Evolutionary conservation across 805 yeast genomes (phyloP).

Genomic region (Ogataea angusta): DNA sequence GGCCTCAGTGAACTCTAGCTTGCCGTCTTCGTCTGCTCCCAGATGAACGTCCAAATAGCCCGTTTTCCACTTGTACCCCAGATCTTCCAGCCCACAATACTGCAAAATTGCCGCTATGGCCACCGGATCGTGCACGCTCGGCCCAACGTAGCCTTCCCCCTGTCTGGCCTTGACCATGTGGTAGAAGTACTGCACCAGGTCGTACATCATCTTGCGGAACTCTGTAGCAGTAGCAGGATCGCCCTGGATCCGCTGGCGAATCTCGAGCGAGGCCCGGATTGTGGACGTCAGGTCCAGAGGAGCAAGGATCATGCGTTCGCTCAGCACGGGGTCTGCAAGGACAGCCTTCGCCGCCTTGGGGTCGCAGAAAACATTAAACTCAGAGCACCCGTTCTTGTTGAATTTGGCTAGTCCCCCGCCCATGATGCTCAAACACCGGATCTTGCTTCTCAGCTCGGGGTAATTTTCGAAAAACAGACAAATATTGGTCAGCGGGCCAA

Average conservation of each 20-base stretch:
- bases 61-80: slow-evolving; percentile 21
- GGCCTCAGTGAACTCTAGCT: slow-evolving; percentile 16
- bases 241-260: slow-evolving; percentile 39
- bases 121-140: slow-evolving; percentile 80
- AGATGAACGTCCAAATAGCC: slow-evolving; percentile 17
- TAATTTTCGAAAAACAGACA: slow-evolving; percentile 50
- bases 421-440: slow-evolving; percentile 64
- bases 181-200: slow-evolving; percentile 50
- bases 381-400: slow-evolving; percentile 44
- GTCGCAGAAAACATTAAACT: slow-evolving; percentile 74
- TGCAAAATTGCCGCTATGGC: slow-evolving; percentile 61
- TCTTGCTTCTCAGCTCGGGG: slow-evolving; percentile 50
- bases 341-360: slow-evolving; percentile 69
- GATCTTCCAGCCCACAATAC: slow-evolving; percentile 29
- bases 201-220: slow-evolving; percentile 52
- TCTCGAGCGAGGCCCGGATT: slow-evolving; percentile 47
- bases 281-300: slow-evolving; percentile 73
- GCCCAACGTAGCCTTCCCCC: slow-evolving; percentile 49
- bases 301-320: slow-evolving; percentile 49
- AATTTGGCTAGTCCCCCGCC: slow-evolving; percentile 56
- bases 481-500: slow-evolving; percentile 76
- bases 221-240: slow-evolving; percentile 33
- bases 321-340: slow-evolving; percentile 43
- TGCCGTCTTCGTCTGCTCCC: slow-evolving; percentile 32
- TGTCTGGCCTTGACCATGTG: slow-evolving; percentile 40